phyloP scores from a whole-genome alignment of 306 rosid genomes.

The Ormosia emarginata region DNA sequence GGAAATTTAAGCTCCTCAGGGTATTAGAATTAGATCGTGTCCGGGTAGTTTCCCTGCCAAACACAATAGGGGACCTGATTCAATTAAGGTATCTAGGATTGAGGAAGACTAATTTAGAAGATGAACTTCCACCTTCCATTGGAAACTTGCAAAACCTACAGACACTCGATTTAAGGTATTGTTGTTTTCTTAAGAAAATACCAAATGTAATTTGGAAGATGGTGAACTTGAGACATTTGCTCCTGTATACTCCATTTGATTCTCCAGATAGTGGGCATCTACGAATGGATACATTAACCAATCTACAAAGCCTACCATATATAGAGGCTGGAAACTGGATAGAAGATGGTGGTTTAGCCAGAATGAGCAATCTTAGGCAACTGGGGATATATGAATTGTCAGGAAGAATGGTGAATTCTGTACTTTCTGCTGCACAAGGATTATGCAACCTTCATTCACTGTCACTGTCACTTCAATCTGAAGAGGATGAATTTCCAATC shows the following conservation, averaged over 20 bases:
- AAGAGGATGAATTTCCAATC: slow-evolving; percentile 46
- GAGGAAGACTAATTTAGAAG: slow-evolving; percentile 42
- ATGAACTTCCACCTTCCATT: slow-evolving; percentile 35
- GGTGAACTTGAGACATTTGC: slow-evolving; percentile 46
- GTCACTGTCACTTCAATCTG: slow-evolving; percentile 39
- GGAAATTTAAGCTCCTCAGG: slow-evolving; percentile 44
- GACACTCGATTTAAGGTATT: slow-evolving; percentile 49
- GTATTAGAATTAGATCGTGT: slow-evolving; percentile 49
- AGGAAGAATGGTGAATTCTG: slow-evolving; percentile 26
- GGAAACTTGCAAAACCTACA: slow-evolving; percentile 45
- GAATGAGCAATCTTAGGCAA: slow-evolving; percentile 40
- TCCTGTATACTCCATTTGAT: slow-evolving; percentile 39
- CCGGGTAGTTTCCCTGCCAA: slow-evolving; percentile 38
- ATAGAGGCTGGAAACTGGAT: slow-evolving; percentile 52
- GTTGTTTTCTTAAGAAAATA: slow-evolving; percentile 40
- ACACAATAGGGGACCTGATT: slow-evolving; percentile 37
- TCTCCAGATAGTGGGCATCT: slow-evolving; percentile 42
- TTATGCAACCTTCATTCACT: slow-evolving; percentile 32
- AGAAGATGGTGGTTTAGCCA: slow-evolving; percentile 32
- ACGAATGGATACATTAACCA: slow-evolving; percentile 38
- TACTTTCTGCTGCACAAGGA: slow-evolving; percentile 29
- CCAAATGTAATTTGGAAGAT: slow-evolving; percentile 47
- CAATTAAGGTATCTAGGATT: slow-evolving; percentile 46
- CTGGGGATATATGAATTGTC: slow-evolving; percentile 38
- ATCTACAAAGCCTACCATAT: slow-evolving; percentile 42